Conservation (phyloP, 257 asterid genomes). For the Petunia secreta region DNA sequence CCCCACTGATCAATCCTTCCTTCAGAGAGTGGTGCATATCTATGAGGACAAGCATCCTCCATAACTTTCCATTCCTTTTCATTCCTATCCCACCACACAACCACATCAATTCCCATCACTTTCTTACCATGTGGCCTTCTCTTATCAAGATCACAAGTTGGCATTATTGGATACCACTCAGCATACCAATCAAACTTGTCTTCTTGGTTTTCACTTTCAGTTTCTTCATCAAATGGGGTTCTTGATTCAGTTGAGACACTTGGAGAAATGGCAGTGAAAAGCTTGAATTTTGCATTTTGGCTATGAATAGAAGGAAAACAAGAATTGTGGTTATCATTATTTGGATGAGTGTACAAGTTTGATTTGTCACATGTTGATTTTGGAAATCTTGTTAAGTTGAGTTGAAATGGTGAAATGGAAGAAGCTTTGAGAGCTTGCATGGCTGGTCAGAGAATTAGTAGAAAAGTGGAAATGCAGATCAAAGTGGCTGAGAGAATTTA, state of each 20-base stretch:
- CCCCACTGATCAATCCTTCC: slow-evolving; percentile 97
- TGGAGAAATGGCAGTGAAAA: slow-evolving; percentile 53
- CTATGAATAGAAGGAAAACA: slow-evolving; percentile 27
- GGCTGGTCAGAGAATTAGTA: slow-evolving; percentile 26
- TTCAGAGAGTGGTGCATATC: slow-evolving; percentile 82
- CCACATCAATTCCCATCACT: slow-evolving; percentile 75
- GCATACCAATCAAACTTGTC: slow-evolving; percentile 82
- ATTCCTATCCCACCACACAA: slow-evolving; percentile 81
- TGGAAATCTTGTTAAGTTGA: slow-evolving; percentile 15
- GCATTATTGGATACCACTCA: slow-evolving; percentile 86
- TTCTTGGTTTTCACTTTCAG: slow-evolving; percentile 31
- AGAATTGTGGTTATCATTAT: slow-evolving; percentile 26
- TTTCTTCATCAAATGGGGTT: slow-evolving; percentile 31
- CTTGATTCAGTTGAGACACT: slow-evolving; percentile 33
- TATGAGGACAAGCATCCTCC: slow-evolving; percentile 85
- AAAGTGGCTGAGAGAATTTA: neutral
- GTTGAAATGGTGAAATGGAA: slow-evolving; percentile 33
- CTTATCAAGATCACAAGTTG: slow-evolving; percentile 77
- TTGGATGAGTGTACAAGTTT: slow-evolving; percentile 27
- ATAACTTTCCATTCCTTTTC: slow-evolving; percentile 82
- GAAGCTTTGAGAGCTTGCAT: slow-evolving; percentile 67
- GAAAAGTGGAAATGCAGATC: neutral
- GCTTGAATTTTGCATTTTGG: slow-evolving; percentile 47
- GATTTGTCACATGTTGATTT: slow-evolving; percentile 25
- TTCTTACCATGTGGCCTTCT: slow-evolving; percentile 82